Evolutionary conservation across 2,329 filamentous ascomycete species (phyloP), one percentile per base, ranked within the genome.

Genomic region (Diaporthe aspalathi): DNA sequence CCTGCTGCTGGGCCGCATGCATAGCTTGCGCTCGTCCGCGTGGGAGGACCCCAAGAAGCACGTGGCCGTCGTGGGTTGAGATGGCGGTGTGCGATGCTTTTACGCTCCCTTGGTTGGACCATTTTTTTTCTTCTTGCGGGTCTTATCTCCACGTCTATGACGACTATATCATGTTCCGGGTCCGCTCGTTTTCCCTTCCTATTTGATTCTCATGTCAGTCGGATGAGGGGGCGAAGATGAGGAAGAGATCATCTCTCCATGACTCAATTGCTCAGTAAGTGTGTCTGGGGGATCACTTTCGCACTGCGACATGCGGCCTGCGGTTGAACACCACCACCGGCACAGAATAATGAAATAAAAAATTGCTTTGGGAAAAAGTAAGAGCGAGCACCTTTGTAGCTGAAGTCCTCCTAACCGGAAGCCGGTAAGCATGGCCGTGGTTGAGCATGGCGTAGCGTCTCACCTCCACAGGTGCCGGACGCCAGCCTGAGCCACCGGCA

Each of bases 41-140:
- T 68, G 67, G 67, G n/a, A 32, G 22, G 43, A 60, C 3, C 53
- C 24, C 9, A 52, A 60, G 45, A 29, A 60, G 45, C 5, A 16
- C 11, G 14, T 8, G 11, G 14, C 14, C 17, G 22, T 40, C 43
- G 3, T 22, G 38, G 35, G 5, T 22, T 45, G 40, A 67, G 24
- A 11, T 9, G 35, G 40, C 11, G 32, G 6, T 17, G 22, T 17
- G 22, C 20, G 38, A 9, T 16, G 14, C 32, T 22, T 43, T 20
- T 11, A 24, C 14, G 12, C 9, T 38, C 20, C 11, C 11, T 17
- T 56, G 40, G 9, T 22, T 53, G 12, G 38, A 32, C 11, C 22
- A 14, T 7, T 45, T 2, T 54, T 14, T 9, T 45, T 7, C 32
- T 2, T 54, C 20, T 9, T 45, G 32, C 20, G 35, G 14, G 11